Conservation (phyloP, 768 basidiomycete species). For the Russula griseocarnosa region DNA sequence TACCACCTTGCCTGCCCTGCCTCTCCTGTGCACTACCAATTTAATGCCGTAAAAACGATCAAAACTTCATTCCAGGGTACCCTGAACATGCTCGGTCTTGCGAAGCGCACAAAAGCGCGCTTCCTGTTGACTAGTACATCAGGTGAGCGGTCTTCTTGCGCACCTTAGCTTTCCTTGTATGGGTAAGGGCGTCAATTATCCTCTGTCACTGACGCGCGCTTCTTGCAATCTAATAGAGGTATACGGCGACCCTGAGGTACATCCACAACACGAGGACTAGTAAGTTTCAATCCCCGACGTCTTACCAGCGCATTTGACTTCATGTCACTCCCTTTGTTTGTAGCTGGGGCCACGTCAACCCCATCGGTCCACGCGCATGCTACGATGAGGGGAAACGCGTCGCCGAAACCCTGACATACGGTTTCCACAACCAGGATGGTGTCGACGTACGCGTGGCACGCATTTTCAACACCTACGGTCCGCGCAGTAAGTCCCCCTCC, state of each 20-base stretch:
- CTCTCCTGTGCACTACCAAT: slow-evolving; percentile 96
- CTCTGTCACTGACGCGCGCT: slow-evolving; percentile 6
- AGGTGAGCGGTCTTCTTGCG: slow-evolving; percentile 43
- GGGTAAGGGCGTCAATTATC: not conserved
- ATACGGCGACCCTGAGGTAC: slow-evolving; percentile 97
- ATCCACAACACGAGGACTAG: slow-evolving; percentile 96
- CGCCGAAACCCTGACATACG: slow-evolving; percentile 96
- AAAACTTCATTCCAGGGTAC: slow-evolving; percentile 99
- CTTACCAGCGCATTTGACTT: slow-evolving; percentile 24
- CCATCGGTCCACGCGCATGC: slow-evolving; percentile 97
- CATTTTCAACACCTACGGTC: slow-evolving; percentile 95
- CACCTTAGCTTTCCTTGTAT: not conserved
- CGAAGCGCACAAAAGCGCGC: slow-evolving; percentile 94
- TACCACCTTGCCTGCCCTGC: slow-evolving; percentile 98
- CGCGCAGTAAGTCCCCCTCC: slow-evolving; percentile 54
- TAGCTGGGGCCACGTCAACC: slow-evolving; percentile 98
- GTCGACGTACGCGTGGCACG: slow-evolving; percentile 96
- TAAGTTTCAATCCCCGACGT: slow-evolving; percentile 39
- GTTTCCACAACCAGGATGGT: slow-evolving; percentile 89
- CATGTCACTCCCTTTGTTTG: not conserved
- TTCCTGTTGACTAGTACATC: slow-evolving; percentile 96
- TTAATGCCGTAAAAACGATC: slow-evolving; percentile 95
- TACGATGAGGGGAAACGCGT: slow-evolving; percentile 99
- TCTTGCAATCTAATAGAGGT: slow-evolving; percentile 56
- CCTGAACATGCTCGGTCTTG: slow-evolving; percentile 96